Evolutionary conservation across 306 rosid species (phyloP).

Genomic region (Cucurbita ficifolia): DNA sequence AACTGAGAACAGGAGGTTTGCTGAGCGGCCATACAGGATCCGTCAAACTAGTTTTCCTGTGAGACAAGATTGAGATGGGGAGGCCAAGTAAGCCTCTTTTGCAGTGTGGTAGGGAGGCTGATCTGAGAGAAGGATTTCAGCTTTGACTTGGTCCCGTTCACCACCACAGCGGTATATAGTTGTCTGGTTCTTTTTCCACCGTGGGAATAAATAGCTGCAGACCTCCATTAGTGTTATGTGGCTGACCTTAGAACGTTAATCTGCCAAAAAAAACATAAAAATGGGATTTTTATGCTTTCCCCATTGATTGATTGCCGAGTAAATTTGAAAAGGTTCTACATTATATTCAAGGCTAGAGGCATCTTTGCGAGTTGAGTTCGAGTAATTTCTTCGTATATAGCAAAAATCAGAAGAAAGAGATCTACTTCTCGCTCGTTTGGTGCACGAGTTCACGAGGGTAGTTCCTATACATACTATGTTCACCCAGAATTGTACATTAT

Average conservation of each 20-base stretch:
- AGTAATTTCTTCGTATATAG: constrained; percentile 48
- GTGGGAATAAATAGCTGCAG: constrained; percentile 52
- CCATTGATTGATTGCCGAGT: constrained; percentile 23
- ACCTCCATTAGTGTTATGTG: constrained; percentile 25
- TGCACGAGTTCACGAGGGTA: constrained; percentile 34
- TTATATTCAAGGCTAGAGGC: not conserved
- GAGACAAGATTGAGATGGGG: constrained; percentile 43
- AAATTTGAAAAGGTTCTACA: not conserved
- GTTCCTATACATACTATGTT: constrained; percentile 16
- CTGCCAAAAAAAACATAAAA: constrained; percentile 10
- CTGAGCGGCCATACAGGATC: constrained; percentile 49
- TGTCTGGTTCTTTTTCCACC: constrained; percentile 50
- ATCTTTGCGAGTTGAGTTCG: constrained; percentile 32
- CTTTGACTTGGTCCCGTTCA: constrained; percentile 16
- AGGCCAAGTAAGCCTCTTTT: constrained; percentile 27
- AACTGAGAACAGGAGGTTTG: constrained; percentile 43
- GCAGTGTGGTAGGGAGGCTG: constrained; percentile 19
- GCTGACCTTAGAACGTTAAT: constrained; percentile 20
- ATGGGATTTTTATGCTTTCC: constrained; percentile 22
- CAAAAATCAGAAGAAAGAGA: constrained; percentile 16
- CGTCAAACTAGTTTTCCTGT: constrained; percentile 57
- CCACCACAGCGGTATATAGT: constrained; percentile 40
- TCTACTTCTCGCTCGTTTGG: constrained; percentile 23
- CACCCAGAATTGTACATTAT: constrained; percentile 61
- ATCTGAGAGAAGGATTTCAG: constrained; percentile 24